A percentile compares a stretch with the other conserved stretches of the same genome.
phyloP scores from a whole-genome alignment of 2,329 filamentous ascomycete genomes.

The Bipolaris gigantea region DNA sequence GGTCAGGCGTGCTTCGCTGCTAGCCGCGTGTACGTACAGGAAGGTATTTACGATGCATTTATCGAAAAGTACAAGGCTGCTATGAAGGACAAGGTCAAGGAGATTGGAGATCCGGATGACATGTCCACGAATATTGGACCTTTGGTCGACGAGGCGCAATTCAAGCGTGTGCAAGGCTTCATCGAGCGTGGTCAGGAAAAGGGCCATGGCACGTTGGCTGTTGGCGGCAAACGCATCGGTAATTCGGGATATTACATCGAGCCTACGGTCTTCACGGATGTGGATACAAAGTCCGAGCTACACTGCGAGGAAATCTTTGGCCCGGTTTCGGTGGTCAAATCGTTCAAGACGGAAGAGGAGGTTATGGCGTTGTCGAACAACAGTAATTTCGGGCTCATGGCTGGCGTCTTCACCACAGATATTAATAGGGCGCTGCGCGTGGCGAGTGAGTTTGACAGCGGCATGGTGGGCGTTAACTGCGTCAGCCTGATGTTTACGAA shows the following conservation, averaged over 20 bases:
- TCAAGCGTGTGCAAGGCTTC: slow-evolving; percentile 41
- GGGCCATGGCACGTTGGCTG: slow-evolving; percentile 36
- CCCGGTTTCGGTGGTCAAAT: slow-evolving; percentile 40
- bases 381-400: slow-evolving; percentile 45
- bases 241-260: slow-evolving; percentile 40
- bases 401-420: slow-evolving; percentile 46
- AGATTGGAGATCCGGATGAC: slow-evolving; percentile 37
- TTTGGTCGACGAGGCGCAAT: slow-evolving; percentile 39
- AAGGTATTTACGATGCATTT: slow-evolving; percentile 44
- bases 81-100: slow-evolving; percentile 35
- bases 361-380: slow-evolving; percentile 44
- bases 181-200: slow-evolving; percentile 38
- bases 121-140: slow-evolving; percentile 40
- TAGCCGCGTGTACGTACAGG: slow-evolving; percentile 45
- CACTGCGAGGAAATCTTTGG: slow-evolving; percentile 46
- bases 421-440: slow-evolving; percentile 43
- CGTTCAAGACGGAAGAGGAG: slow-evolving; percentile 47
- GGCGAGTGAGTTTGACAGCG: slow-evolving; percentile 38
- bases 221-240: slow-evolving; percentile 39
- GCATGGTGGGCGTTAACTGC: slow-evolving; percentile 43
- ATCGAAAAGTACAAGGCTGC: slow-evolving; percentile 41
- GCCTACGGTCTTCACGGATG: slow-evolving; percentile 43
- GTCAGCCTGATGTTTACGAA: slow-evolving; percentile 42
- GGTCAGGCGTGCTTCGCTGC: slow-evolving; percentile 46
- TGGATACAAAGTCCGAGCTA: slow-evolving; percentile 39